Percentiles rank a stretch among this genome's conserved stretches.
phyloP scores from a whole-genome alignment of 106 monocot species.

The Posidonia australis region DNA sequence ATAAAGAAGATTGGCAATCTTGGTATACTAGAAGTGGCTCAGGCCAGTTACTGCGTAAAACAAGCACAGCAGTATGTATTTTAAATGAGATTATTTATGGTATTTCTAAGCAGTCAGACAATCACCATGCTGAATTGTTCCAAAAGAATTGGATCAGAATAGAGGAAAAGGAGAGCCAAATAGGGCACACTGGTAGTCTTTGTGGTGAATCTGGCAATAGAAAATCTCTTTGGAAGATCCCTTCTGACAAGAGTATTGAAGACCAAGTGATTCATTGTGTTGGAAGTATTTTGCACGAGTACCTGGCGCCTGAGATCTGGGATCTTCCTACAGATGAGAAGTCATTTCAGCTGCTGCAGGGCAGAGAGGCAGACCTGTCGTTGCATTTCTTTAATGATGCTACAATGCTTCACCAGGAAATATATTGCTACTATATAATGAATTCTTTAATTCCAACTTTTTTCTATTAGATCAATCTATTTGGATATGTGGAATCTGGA shows the following conservation, averaged over 20 bases:
- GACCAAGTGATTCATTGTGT: constrained; percentile 51
- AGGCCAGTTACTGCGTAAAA: constrained; percentile 54
- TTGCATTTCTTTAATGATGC: constrained; percentile 65
- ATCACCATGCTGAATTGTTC: constrained; percentile 29
- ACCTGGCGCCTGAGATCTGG: constrained; percentile 81
- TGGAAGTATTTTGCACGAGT: constrained; percentile 82
- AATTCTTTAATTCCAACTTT: neutral
- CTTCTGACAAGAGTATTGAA: constrained; percentile 23
- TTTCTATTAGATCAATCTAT: neutral
- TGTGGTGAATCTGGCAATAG: constrained; percentile 1
- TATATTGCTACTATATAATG: constrained; percentile 10
- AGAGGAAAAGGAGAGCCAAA: constrained; percentile 6
- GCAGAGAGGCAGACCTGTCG: constrained; percentile 23
- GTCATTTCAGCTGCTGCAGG: constrained; percentile 19
- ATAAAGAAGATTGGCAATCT: constrained; percentile 48
- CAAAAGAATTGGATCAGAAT: constrained; percentile 6
- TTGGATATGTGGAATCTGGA: neutral
- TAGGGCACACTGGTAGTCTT: neutral
- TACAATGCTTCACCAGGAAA: constrained; percentile 75
- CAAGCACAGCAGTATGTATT: constrained; percentile 75
- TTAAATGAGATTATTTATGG: constrained; percentile 90
- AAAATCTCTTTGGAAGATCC: constrained; percentile 34
- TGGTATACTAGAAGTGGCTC: constrained; percentile 55
- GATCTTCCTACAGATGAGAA: constrained; percentile 55
- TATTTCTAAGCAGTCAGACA: constrained; percentile 40